Conservation (phyloP, 495 filamentous ascomycete genomes). For the Aspergillus wentii region DNA sequence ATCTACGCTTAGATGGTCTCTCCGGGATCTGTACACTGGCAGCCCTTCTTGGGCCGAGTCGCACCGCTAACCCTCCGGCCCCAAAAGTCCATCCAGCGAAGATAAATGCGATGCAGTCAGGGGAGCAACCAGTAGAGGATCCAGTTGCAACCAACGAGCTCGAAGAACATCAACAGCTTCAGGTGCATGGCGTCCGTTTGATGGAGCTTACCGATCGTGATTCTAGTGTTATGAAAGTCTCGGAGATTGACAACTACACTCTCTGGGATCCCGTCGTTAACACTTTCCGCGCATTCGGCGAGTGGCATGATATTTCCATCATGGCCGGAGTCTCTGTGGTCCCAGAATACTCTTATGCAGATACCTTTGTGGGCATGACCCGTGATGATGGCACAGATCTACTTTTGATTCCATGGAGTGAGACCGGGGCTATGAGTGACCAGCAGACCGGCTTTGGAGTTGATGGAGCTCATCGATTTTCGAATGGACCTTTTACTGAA, state of each 20-base stretch:
- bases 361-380: conserved; percentile 64
- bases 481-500: conserved; percentile 48
- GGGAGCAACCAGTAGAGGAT: conserved; percentile 26
- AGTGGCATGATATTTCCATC: conserved; percentile 77
- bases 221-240: conserved; percentile 92
- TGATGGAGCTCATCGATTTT: conserved; percentile 22
- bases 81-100: conserved; percentile 49
- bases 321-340: conserved; percentile 75
- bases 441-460: conserved; percentile 27
- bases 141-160: conserved; percentile 13
- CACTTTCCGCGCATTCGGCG: conserved; percentile 83
- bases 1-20: conserved; percentile 85
- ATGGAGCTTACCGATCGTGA: conserved; percentile 88
- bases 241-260: conserved; percentile 72
- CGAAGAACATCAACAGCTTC: conserved; percentile 44
- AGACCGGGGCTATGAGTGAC: conserved; percentile 70
- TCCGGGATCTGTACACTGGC: conserved; percentile 83
- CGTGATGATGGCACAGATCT: conserved; percentile 69
- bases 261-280: conserved; percentile 85
- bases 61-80: conserved; percentile 12
- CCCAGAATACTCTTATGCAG: conserved; percentile 72
- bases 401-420: conserved; percentile 86
- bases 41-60: conserved; percentile 53
- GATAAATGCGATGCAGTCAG: conserved; percentile 7
- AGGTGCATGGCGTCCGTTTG: conserved; percentile 82